Base-by-base conservation (phyloP, 2,329 filamentous ascomycete genomes). In the Trichoderma gracile region DNA sequence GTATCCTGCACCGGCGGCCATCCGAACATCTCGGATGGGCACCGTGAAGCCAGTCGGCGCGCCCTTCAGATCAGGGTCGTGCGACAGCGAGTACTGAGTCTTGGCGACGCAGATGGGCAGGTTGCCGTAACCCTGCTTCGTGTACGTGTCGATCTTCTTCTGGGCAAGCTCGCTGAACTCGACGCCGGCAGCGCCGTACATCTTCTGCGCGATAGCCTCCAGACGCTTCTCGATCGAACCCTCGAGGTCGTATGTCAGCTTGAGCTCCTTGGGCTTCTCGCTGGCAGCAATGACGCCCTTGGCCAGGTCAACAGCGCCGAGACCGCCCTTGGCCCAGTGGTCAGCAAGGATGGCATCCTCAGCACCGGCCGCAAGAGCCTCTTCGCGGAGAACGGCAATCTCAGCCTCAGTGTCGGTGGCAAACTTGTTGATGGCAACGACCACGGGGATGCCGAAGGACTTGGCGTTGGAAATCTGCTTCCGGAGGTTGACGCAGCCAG, bases 351-450 rank as follows among this genome's bases (percentile, higher is more conserved):
- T 91, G 59, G 95, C 95, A 74, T 97, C 93, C 75, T 96, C 92
- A 17, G 95, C 95, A 65, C 95, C 95, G 5, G 95, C 95, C 54
- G 92, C 88, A 67, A 97, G 86, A 52, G 95, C 89, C 76, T 97
- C 94, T 76, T 98, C 93, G 64, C 91, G 89, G 70, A 99, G 88
- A 67, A 95, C 90, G 43, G 89, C 86, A 67, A 97, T 89, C 76
- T 99, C 95, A 61, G 93, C 93, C 15, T 94, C 89, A 2, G 93
- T 97, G 75, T 99, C 95, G 6, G 93, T 97, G 67, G 90, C 86
- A 77, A 99, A 97, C 77, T 91, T 92, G 84, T 99, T 99, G 82
- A 99, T 95, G 59, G 94, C 95, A 15, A 99, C 94, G 17, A 99
- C 90, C 7, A 99, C 94, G 6, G 95, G 94, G 21, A 97, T 86